Conservation (phyloP, 2,329 filamentous ascomycete genomes). For the Diaporthe humulicola region DNA sequence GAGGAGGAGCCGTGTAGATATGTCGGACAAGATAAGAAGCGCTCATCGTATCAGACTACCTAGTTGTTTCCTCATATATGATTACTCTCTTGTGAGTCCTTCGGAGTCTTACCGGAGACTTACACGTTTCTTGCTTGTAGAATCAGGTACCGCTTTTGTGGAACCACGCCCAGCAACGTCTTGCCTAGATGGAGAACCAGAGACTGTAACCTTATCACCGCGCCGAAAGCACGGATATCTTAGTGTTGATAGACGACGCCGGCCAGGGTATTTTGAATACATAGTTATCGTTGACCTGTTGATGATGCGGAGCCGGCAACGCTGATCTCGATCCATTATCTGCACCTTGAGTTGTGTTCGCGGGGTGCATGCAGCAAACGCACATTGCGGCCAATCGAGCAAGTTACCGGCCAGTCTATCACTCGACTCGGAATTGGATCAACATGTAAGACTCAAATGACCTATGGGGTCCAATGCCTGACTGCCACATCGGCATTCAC, state of each 20-base stretch:
- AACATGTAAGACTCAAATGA: background rate
- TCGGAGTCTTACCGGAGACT: background rate
- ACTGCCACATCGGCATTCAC: background rate
- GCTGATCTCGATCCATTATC: background rate
- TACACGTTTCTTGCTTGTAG: background rate
- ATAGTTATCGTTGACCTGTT: background rate
- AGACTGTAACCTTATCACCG: background rate
- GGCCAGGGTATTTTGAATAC: background rate
- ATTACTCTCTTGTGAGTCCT: background rate
- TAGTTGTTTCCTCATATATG: background rate
- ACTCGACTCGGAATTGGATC: conserved; percentile 1
- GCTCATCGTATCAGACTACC: background rate
- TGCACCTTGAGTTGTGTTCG: background rate
- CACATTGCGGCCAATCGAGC: background rate
- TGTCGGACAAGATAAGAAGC: background rate
- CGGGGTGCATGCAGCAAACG: background rate
- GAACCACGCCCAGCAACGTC: background rate
- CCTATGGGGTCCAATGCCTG: conserved; percentile 6
- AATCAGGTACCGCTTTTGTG: background rate
- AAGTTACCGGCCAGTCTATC: background rate
- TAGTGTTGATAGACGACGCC: background rate
- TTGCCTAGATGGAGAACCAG: conserved; percentile 6
- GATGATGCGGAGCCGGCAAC: background rate
- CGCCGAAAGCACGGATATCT: background rate
- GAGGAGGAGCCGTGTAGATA: background rate